Conservation (phyloP, 148 eudicot species). For the Fallopia convolvulus region DNA sequence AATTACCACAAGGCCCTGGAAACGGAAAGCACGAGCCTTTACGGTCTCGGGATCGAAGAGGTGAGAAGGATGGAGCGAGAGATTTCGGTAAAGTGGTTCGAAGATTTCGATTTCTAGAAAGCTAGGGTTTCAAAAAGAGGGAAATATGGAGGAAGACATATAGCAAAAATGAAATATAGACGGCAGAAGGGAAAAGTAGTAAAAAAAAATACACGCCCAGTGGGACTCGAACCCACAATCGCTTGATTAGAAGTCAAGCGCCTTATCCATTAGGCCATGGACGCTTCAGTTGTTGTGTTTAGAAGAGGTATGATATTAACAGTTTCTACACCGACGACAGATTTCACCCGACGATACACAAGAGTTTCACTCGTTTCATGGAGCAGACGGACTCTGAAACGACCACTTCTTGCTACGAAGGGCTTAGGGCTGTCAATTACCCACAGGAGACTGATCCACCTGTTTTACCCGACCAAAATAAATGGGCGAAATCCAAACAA, state of each 20-base stretch:
- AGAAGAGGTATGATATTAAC: too few relatives aligned
- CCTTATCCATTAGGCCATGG: constrained; percentile 13
- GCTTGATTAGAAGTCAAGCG: constrained; percentile 13
- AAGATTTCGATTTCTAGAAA: background rate
- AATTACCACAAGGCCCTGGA: background rate
- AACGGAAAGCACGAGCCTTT: background rate
- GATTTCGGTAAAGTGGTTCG: background rate
- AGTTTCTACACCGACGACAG: too few relatives aligned
- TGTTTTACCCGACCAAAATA: too few relatives aligned
- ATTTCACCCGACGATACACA: too few relatives aligned
- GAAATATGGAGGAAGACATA: background rate
- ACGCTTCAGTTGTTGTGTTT: background rate
- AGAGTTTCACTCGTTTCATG: too few relatives aligned
- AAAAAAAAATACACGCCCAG: background rate
- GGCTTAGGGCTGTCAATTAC: too few relatives aligned
- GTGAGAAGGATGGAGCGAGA: background rate
- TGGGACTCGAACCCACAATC: constrained; percentile 14
- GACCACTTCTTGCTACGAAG: too few relatives aligned
- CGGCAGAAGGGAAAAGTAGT: background rate
- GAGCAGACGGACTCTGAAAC: too few relatives aligned
- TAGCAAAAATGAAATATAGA: background rate
- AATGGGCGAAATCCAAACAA: too few relatives aligned
- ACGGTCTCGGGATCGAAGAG: background rate
- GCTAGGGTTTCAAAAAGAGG: background rate
- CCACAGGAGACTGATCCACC: too few relatives aligned